phyloP scores from a whole-genome alignment of 2,329 filamentous ascomycete species.

The Stromatinia cepivora region DNA sequence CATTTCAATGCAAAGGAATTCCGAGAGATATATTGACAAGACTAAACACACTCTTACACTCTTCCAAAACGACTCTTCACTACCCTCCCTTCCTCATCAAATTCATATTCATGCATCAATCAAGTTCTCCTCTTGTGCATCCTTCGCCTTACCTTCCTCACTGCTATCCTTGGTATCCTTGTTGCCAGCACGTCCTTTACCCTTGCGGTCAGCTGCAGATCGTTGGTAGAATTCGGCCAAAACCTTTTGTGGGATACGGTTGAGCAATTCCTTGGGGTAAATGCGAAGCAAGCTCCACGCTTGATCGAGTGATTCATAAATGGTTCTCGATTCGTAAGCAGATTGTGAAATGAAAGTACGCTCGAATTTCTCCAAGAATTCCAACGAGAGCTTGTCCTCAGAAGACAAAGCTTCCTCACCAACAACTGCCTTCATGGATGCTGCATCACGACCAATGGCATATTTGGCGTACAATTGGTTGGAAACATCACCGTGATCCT shows the following conservation, averaged over 20 bases:
- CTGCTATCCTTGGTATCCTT: conserved; percentile 46
- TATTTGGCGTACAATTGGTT: conserved; percentile 99
- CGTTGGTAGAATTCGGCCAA: conserved; percentile 82
- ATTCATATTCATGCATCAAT: conserved; percentile 54
- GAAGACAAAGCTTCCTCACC: conserved; percentile 94
- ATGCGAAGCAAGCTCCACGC: conserved; percentile 96
- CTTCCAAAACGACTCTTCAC: conserved; percentile 6
- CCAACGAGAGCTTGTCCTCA: conserved; percentile 95
- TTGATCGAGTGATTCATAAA: conserved; percentile 91
- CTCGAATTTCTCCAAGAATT: conserved; percentile 99
- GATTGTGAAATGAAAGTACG: conserved; percentile 90
- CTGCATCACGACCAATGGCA: conserved; percentile 96
- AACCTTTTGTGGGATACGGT: conserved; percentile 84
- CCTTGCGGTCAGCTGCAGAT: conserved; percentile 61
- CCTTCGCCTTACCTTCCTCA: conserved; percentile 41
- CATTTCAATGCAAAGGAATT: conserved; percentile 17
- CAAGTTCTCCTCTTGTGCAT: conserved; percentile 56
- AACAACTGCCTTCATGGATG: conserved; percentile 98
- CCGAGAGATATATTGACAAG: conserved; percentile 28
- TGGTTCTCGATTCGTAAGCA: conserved; percentile 85
- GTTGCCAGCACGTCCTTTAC: conserved; percentile 55
- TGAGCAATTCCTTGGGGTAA: conserved; percentile 96
- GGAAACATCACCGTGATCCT: conserved; percentile 96
- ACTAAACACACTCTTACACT: conserved; percentile 15
- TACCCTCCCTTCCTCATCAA: not conserved